These are phyloP conservation scores for Triticum turgidum DNA, from an alignment of 176 grass and related monocot genomes.

Conservation along the genomic window DNA sequence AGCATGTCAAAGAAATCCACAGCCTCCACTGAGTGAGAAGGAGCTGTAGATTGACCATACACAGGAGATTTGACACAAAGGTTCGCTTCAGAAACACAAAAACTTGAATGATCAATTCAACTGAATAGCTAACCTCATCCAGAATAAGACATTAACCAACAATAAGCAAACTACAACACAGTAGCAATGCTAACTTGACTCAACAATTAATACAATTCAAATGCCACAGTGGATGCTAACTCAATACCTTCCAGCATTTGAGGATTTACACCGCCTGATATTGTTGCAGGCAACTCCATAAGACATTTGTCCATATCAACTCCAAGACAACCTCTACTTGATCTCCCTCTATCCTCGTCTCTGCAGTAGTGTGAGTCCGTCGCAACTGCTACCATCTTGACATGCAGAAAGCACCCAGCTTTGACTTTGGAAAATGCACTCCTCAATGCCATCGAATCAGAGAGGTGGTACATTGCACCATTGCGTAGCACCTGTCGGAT, in stretches of 20 bases:
- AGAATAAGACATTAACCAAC: constrained; percentile 11
- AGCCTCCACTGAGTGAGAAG: not conserved
- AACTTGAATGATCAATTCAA: not conserved
- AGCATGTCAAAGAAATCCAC: not conserved
- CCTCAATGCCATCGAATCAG: constrained; percentile 57
- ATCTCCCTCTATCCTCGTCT: constrained; percentile 23
- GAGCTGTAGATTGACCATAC: not conserved
- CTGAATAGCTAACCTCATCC: not conserved
- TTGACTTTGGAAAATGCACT: constrained; percentile 46
- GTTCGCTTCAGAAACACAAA: not conserved
- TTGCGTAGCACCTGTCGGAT: constrained; percentile 50
- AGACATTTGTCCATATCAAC: constrained; percentile 10
- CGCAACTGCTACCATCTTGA: constrained; percentile 34
- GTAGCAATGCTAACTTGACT: not conserved
- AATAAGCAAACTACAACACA: not conserved
- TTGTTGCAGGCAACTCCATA: not conserved
- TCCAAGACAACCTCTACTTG: constrained; percentile 7
- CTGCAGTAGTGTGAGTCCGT: not conserved
- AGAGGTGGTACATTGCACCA: constrained; percentile 61
- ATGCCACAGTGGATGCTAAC: not conserved
- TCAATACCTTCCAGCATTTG: constrained; percentile 29
- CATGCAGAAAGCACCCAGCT: constrained; percentile 54
- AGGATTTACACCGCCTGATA: constrained; percentile 3
- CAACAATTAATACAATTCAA: not conserved
- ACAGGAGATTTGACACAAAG: not conserved